These are phyloP conservation scores for Lantana camara DNA, from an alignment of 257 asterid species.

Conservation along the genomic window DNA sequence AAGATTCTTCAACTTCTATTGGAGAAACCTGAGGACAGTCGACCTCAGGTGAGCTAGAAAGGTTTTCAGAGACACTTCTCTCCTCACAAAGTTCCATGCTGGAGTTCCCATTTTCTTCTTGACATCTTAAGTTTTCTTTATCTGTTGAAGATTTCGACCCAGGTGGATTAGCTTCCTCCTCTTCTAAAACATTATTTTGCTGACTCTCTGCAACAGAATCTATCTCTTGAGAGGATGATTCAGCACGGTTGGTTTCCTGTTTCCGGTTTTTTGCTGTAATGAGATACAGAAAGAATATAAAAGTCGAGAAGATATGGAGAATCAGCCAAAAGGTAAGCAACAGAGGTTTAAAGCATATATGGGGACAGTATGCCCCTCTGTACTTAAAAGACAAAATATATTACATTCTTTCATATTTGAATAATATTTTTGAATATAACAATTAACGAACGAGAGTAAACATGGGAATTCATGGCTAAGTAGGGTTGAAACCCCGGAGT, in stretches of 20 bases:
- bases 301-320: not conserved
- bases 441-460: too few species aligned
- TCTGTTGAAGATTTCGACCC: conserved; percentile 32
- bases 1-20: conserved; percentile 23
- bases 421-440: too few species aligned
- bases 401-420: too few species aligned
- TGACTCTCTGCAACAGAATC: conserved; percentile 25
- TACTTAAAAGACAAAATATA: too few species aligned
- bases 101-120: conserved; percentile 22
- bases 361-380: too few species aligned
- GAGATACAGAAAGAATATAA: conserved; percentile 20
- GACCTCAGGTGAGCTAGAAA: conserved; percentile 38
- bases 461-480: too few species aligned
- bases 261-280: conserved; percentile 65
- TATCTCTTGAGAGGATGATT: conserved; percentile 28
- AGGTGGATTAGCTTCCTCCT: conserved; percentile 38
- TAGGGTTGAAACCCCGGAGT: too few species aligned
- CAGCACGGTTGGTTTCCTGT: conserved; percentile 30
- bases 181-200: conserved; percentile 25
- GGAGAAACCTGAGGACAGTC: conserved; percentile 26
- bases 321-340: not conserved
- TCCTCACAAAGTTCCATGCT: conserved; percentile 32
- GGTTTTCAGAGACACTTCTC: conserved; percentile 29
- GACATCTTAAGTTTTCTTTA: conserved; percentile 20
- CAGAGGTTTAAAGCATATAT: not conserved